Base-by-base conservation (phyloP, 2,329 filamentous ascomycete species). In the Lojkania enalia region DNA sequence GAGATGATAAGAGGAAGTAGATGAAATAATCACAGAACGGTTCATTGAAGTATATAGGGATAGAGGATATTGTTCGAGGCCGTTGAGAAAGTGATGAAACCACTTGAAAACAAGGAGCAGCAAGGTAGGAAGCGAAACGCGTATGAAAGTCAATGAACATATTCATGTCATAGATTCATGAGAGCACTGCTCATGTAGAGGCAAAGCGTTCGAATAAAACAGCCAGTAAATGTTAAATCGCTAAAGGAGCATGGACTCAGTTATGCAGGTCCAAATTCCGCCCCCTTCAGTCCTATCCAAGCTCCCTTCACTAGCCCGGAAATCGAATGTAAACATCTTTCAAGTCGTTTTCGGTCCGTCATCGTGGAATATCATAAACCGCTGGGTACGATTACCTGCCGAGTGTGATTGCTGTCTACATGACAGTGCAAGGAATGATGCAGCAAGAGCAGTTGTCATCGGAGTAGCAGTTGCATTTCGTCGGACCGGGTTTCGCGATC, bases 401-500 rank as follows among this genome's bases (percentile, higher is more conserved):
- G n/a, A n/a, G n/a, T n/a, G n/a, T n/a, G n/a, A n/a, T n/a, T n/a
- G n/a, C n/a, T 16, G 12, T 36, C 19, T 36, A 55, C 49, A 55
- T 55, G 12, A 53, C 49, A 3, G 47, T 46, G 42, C 52, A 55
- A n/a, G 52, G 52, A 32, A 55, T 48, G 30, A 44, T 41, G 35
- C 52, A 55, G 38, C 46, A 55, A 6, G 36, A 42, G 38, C 51
- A 52, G n/a, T 52, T 40, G n/a, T 57, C 54, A 37, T 40, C 46
- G 33, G 42, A 44, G 5, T 21, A 56, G 33, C 55, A 58, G 1
- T 56, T 54, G 51, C 54, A 54, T 53, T 69, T 64, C 20, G 57
- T 53, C 0, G 62, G 58, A 33, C 55, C 55, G n/a, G 67, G 65
- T 49, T 70, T 71, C 20, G 55, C 56, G 39, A 70, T 55, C n/a